Evolutionary conservation across 1,284 basidiomycete species (phyloP), one percentile per base, ranked within the genome.

Genomic region (Sparassis latifolia): DNA sequence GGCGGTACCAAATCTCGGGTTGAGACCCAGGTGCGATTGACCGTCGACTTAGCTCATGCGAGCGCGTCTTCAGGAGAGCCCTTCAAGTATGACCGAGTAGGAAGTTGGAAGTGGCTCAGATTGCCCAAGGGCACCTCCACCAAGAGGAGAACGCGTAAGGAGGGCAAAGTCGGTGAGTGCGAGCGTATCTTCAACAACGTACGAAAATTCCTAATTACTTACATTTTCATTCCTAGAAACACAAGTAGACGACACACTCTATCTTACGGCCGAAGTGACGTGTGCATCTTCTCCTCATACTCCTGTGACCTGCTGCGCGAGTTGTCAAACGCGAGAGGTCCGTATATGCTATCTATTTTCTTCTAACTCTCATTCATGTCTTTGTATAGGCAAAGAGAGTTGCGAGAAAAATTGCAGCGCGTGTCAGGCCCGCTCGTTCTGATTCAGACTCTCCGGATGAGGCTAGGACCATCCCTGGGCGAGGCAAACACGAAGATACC

Each of bases 1-100:
- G 71, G 75, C 39, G 93, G 92, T 30, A 88, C 92, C n/a, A 95
- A 96, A 69, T 93, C 90, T 46, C 82, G 93, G 29, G 93, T 97
- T 28, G 94, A 97, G 68, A 97, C 93, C 0, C 93, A 94, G 72
- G 84, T 94, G 47, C 82, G 91, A 62, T 79, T 93, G 38, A 82
- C 83, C 7, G 73, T 93, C 45, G 85, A 89, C 61, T 74, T 92
- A 45, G 84, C 86, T 10, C 79, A 83, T 56, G 73, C 80, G 12
- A 82, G 75, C 59, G 76, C 82, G 4, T 79, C 83, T 3, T 73
- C 77, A 1, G 68, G 62, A 7, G 80, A 86, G 53, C 75, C 79
- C 5, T 66, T 68, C 58, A 80, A 79, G 56, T 88, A 89, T 58
- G 80, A 87, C 61, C 76, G 81, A 43, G 79, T 92, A 30, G 89